Conservation (phyloP, 805 yeast genomes). For the Phaffomyces opuntiae region DNA sequence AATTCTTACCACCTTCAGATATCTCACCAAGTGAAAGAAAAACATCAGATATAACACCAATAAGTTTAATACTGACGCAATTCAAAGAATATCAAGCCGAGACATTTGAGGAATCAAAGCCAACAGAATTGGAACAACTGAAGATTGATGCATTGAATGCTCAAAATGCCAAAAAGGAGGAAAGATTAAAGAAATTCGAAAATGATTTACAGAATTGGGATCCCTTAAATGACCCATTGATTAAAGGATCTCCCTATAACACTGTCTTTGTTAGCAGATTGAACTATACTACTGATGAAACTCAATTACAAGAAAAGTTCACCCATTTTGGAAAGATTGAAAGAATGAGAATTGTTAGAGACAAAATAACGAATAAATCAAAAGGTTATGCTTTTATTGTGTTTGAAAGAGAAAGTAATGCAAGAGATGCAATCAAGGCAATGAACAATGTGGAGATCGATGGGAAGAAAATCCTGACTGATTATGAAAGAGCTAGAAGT, state of each 20-base stretch:
- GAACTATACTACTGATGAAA: conserved; percentile 55
- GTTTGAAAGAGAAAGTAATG: conserved; percentile 53
- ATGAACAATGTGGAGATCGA: conserved; percentile 47
- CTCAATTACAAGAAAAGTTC: conserved; percentile 59
- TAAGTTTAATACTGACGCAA: conserved; percentile 15
- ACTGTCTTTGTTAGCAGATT: conserved; percentile 78
- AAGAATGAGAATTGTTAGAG: conserved; percentile 47
- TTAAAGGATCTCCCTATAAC: conserved; percentile 63
- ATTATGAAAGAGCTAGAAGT: conserved; percentile 62
- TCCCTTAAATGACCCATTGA: conserved; percentile 50
- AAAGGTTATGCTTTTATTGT: conserved; percentile 83
- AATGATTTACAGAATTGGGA: conserved; percentile 38
- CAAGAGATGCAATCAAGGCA: conserved; percentile 53
- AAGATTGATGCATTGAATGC: conserved; percentile 24
- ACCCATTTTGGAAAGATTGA: conserved; percentile 66
- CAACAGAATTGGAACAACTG: conserved; percentile 23
- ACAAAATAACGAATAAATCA: conserved; percentile 44
- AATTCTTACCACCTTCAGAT: conserved; percentile 16
- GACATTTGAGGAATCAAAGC: conserved; percentile 10
- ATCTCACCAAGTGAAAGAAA: conserved; percentile 11
- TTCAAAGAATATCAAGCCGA: conserved; percentile 25
- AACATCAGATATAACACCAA: conserved; percentile 15
- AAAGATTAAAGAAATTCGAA: conserved; percentile 26
- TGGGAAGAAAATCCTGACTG: conserved; percentile 55
- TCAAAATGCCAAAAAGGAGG: conserved; percentile 19